Percentiles rank a stretch among this genome's conserved stretches.
Conservation (phyloP, 176 grass and related monocot species). For the Olyra latifolia region DNA sequence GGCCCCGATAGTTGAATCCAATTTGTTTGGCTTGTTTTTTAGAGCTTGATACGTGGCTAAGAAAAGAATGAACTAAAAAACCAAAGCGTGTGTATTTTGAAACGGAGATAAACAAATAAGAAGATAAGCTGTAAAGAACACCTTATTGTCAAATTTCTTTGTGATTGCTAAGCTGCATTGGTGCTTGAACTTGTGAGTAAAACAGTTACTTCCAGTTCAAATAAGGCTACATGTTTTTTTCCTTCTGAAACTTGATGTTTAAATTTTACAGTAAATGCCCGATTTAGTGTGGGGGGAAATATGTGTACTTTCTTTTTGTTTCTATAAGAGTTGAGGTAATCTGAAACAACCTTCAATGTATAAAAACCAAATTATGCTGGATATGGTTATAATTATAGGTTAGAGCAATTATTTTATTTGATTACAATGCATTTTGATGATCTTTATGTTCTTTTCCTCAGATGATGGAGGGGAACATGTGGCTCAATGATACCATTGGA, state of each 20-base stretch:
- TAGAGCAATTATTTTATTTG: constrained; percentile 21
- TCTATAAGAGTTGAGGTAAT: not conserved
- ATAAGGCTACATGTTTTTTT: not conserved
- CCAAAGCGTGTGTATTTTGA: no score
- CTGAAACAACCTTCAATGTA: not conserved
- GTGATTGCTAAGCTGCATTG: not conserved
- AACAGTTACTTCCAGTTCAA: not conserved
- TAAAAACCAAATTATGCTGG: not conserved
- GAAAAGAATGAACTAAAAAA: no score
- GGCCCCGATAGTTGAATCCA: no score
- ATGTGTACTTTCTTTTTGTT: not conserved
- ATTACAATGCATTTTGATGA: constrained; percentile 11
- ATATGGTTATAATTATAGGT: constrained; percentile 5
- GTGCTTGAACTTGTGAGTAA: not conserved
- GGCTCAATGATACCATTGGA: constrained; percentile 94
- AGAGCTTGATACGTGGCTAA: no score
- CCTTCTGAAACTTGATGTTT: not conserved
- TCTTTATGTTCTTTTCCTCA: constrained; percentile 43
- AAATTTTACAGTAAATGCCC: not conserved
- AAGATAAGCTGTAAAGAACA: no score
- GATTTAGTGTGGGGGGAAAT: not conserved
- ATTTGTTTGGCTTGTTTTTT: no score
- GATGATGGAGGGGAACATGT: constrained; percentile 97
- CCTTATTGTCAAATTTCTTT: not conserved
- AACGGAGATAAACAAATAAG: no score